A percentile compares a stretch with the other conserved stretches of the same genome.
phyloP scores from a whole-genome alignment of 2,329 filamentous ascomycete species.

The Ophiocordyceps unilateralis region DNA sequence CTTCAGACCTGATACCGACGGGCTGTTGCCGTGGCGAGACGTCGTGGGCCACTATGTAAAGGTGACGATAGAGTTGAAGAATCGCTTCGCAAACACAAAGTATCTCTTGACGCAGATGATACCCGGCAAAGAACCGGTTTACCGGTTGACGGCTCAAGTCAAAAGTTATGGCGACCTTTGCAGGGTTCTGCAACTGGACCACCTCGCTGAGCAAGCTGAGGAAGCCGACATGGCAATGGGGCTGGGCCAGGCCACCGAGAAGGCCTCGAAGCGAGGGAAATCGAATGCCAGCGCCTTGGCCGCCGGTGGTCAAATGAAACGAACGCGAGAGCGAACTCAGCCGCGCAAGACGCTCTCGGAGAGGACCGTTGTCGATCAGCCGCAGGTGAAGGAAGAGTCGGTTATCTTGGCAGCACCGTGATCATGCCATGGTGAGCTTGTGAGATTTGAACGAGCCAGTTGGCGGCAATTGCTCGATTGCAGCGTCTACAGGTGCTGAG shows the following conservation, averaged over 20 bases:
- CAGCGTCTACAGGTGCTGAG: no score
- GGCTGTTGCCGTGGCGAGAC: conserved; percentile 56
- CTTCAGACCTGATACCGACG: conserved; percentile 54
- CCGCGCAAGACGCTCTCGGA: conserved; percentile 19
- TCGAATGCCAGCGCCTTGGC: conserved; percentile 24
- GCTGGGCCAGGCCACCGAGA: conserved; percentile 31
- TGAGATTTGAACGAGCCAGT: no score
- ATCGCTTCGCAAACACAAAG: conserved; percentile 85
- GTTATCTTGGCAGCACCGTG: conserved; percentile 7
- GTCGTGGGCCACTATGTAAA: conserved; percentile 62
- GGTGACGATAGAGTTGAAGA: conserved; percentile 58
- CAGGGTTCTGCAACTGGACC: conserved; percentile 43
- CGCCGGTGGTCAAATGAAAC: conserved; percentile 28
- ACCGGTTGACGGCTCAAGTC: conserved; percentile 41
- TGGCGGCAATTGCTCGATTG: no score
- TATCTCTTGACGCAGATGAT: conserved; percentile 75
- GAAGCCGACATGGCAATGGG: conserved; percentile 47
- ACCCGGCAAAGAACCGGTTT: conserved; percentile 55
- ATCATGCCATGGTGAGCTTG: no score
- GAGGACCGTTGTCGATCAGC: conserved; percentile 8
- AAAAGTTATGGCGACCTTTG: conserved; percentile 60
- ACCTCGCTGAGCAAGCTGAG: conserved; percentile 45
- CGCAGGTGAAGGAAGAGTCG: conserved; percentile 7
- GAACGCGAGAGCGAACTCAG: conserved; percentile 16
- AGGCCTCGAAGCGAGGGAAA: conserved; percentile 12